Percentiles rank a stretch among this genome's conserved stretches.
Conservation (phyloP, 2,329 filamentous ascomycete genomes). For the Hypomyces rosellus region DNA sequence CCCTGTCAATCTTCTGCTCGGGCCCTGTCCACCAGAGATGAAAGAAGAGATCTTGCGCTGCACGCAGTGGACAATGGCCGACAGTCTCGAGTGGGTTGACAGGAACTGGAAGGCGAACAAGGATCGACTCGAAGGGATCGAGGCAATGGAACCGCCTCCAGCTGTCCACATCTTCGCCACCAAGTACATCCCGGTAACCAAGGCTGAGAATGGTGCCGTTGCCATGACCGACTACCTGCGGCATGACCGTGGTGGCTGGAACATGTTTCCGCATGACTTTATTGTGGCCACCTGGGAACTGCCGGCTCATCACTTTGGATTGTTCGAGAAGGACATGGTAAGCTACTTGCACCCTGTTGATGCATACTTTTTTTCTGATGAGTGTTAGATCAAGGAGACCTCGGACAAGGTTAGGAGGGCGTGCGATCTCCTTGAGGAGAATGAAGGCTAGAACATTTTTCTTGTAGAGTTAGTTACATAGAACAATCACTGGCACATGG, state of each 20-base stretch:
- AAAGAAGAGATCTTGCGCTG: neutral
- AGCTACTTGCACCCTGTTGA: neutral
- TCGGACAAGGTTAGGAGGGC: conserved; percentile 1
- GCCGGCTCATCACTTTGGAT: neutral
- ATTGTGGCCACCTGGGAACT: conserved; percentile 1
- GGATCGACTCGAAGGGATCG: neutral
- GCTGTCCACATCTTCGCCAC: neutral
- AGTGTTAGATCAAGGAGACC: neutral
- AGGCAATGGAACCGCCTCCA: neutral
- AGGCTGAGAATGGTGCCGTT: neutral
- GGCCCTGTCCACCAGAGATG: conserved; percentile 1
- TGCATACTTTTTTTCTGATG: neutral
- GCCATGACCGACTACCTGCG: neutral
- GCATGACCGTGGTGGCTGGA: neutral
- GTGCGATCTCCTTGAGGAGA: neutral
- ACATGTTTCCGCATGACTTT: conserved; percentile 2
- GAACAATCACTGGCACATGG: too few species aligned
- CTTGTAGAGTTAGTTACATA: too few species aligned
- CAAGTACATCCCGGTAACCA: neutral
- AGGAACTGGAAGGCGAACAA: neutral
- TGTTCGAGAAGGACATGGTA: conserved; percentile 1
- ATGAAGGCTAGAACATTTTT: neutral
- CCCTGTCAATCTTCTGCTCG: neutral
- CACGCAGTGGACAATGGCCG: neutral
- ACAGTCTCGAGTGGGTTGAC: neutral